These are phyloP conservation scores for Berberis vulgaris DNA, from an alignment of 164 flowering plant species.

Conservation along the genomic window DNA sequence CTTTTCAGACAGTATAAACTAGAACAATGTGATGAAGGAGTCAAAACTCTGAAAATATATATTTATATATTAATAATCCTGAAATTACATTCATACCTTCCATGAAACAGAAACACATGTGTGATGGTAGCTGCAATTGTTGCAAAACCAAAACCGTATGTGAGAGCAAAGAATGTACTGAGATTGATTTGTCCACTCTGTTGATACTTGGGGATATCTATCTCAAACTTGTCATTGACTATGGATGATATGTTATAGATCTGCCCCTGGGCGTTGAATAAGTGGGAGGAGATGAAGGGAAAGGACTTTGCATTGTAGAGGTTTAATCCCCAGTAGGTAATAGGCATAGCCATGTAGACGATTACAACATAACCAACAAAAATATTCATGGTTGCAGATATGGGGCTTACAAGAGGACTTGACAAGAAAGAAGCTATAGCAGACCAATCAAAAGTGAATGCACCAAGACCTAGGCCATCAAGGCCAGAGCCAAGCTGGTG, in stretches of 20 bases:
- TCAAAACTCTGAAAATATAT: too few species aligned
- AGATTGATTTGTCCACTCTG: conserved; percentile 33
- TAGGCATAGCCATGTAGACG: conserved; percentile 29
- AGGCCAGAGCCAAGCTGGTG: conserved; percentile 49
- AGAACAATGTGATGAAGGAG: too few species aligned
- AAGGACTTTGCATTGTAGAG: conserved; percentile 28
- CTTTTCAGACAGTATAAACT: too few species aligned
- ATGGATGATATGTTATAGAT: conserved; percentile 27
- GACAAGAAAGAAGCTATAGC: conserved; percentile 30
- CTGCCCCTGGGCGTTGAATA: conserved; percentile 32
- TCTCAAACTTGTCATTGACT: conserved; percentile 40
- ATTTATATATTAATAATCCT: too few species aligned
- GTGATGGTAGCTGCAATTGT: conserved; percentile 45
- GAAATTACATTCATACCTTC: conserved; percentile 27
- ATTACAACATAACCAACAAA: conserved; percentile 27
- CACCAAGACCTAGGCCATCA: conserved; percentile 35
- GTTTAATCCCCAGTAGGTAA: conserved; percentile 34
- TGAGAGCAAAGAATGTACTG: conserved; percentile 41
- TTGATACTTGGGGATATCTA: conserved; percentile 24
- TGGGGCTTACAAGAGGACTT: conserved; percentile 38
- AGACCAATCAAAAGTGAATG: conserved; percentile 40
- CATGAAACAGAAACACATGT: conserved; percentile 52
- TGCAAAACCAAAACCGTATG: conserved; percentile 58
- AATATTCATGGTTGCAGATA: conserved; percentile 35
- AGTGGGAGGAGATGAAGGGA: conserved; percentile 37